Percentiles rank a stretch among this genome's conserved stretches.
These are phyloP conservation scores for Coniferiporia weirii DNA, from an alignment of 1,284 basidiomycete genomes.

Conservation along the genomic window DNA sequence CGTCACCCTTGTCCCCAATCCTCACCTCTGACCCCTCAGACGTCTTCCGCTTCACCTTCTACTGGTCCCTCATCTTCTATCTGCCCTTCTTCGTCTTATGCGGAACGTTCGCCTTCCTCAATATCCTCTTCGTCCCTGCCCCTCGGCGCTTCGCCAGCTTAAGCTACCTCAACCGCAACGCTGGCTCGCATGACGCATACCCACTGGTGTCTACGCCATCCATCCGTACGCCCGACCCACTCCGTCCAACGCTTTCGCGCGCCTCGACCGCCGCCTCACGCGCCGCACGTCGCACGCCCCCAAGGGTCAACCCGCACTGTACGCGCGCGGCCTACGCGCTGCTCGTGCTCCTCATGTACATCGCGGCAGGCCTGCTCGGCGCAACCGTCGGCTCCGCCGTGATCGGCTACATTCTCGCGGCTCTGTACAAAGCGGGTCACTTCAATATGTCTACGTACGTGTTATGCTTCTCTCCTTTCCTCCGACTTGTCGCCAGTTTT, in stretches of 20 bases:
- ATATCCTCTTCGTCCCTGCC: constrained; percentile 51
- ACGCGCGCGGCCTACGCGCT: constrained; percentile 60
- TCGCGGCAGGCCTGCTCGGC: constrained; percentile 51
- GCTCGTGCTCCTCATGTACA: constrained; percentile 58
- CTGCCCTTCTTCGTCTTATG: constrained; percentile 64
- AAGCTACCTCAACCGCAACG: not conserved
- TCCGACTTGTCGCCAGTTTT: constrained; percentile 2
- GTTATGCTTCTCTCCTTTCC: not conserved
- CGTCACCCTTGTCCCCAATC: not conserved
- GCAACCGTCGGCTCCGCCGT: constrained; percentile 68
- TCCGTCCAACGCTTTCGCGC: not conserved
- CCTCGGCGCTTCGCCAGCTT: constrained; percentile 14
- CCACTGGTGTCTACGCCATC: not conserved
- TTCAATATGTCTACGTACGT: constrained; percentile 80
- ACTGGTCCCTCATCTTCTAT: constrained; percentile 79
- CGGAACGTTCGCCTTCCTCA: constrained; percentile 66
- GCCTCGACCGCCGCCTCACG: constrained; percentile 19
- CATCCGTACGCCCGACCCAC: not conserved
- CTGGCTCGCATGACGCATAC: not conserved
- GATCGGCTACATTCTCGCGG: constrained; percentile 65
- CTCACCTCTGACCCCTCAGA: constrained; percentile 38
- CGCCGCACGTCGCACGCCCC: constrained; percentile 20
- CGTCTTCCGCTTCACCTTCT: constrained; percentile 78
- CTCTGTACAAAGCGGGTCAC: constrained; percentile 60
- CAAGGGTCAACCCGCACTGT: constrained; percentile 45